Conservation (phyloP, 805 yeast species). For the Ogataea allantospora region DNA sequence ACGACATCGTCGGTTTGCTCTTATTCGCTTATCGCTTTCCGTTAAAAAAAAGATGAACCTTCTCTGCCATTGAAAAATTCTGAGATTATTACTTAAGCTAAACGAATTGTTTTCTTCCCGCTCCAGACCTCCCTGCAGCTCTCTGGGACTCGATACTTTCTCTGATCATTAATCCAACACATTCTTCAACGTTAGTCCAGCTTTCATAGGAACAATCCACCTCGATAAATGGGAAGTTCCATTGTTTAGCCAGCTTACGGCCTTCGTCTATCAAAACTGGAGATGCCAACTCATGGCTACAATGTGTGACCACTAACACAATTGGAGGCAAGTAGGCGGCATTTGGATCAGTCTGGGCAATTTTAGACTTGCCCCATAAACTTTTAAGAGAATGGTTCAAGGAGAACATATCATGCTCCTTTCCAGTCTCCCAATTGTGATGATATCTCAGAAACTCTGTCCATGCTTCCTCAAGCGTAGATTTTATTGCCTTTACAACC, state of each 20-base stretch:
- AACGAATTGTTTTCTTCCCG: background rate
- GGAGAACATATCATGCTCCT: slow-evolving; percentile 66
- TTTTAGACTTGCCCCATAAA: slow-evolving; percentile 45
- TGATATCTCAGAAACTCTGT: slow-evolving; percentile 57
- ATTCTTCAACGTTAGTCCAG: slow-evolving; percentile 53
- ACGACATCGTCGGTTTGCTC: slow-evolving; percentile 15
- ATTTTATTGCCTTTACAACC: slow-evolving; percentile 46
- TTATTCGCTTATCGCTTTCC: slow-evolving; percentile 2
- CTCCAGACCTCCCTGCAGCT: slow-evolving; percentile 7
- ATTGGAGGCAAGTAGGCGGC: slow-evolving; percentile 52
- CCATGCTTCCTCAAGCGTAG: slow-evolving; percentile 72
- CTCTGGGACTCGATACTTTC: slow-evolving; percentile 50
- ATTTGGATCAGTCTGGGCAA: slow-evolving; percentile 8
- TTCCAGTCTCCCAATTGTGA: slow-evolving; percentile 57
- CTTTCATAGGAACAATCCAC: slow-evolving; percentile 49
- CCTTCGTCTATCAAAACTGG: slow-evolving; percentile 62
- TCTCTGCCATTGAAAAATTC: background rate
- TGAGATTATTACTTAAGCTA: background rate
- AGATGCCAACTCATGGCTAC: slow-evolving; percentile 53
- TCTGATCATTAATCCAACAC: slow-evolving; percentile 54
- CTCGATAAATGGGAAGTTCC: slow-evolving; percentile 67
- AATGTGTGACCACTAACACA: slow-evolving; percentile 64
- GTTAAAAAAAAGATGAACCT: background rate
- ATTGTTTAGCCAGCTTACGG: slow-evolving; percentile 48
- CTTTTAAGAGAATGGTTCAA: slow-evolving; percentile 55